These are phyloP conservation scores for Saccharomyces jurei DNA, from an alignment of 805 yeast genomes.

Conservation along the genomic window DNA sequence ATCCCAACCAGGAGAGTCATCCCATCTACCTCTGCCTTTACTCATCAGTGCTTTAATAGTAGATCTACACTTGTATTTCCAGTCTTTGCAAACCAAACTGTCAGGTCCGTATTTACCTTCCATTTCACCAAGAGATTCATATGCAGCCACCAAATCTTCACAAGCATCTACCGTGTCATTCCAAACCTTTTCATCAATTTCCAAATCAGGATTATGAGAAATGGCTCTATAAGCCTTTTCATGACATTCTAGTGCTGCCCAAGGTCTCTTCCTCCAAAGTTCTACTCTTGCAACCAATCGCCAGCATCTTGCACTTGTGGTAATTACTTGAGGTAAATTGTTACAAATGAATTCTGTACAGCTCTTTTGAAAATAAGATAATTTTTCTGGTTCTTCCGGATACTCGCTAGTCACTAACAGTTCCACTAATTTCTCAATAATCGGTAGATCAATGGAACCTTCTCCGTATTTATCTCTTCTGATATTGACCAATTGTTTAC, in stretches of 20 bases:
- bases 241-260: constrained; percentile 78
- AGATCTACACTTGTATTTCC: constrained; percentile 78
- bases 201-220: constrained; percentile 55
- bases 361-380: constrained; percentile 55
- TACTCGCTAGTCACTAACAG: constrained; percentile 47
- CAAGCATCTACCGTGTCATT: constrained; percentile 73
- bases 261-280: constrained; percentile 77
- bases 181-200: constrained; percentile 57
- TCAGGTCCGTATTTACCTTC: constrained; percentile 76
- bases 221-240: constrained; percentile 80
- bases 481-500: constrained; percentile 51
- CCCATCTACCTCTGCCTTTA: constrained; percentile 74
- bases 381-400: constrained; percentile 33
- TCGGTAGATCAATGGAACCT: constrained; percentile 61
- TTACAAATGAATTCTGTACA: constrained; percentile 68
- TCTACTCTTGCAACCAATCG: constrained; percentile 77
- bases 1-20: constrained; percentile 71
- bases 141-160: constrained; percentile 72
- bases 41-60: constrained; percentile 68
- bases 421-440: constrained; percentile 66
- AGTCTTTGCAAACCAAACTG: constrained; percentile 80
- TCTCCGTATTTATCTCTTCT: constrained; percentile 53
- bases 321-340: constrained; percentile 59
- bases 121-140: constrained; percentile 76
- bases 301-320: constrained; percentile 61